Percentiles rank a stretch among this genome's conserved stretches.
These are phyloP conservation scores for Fraxinus nigra DNA, from an alignment of 305 asterid species.

Conservation along the genomic window DNA sequence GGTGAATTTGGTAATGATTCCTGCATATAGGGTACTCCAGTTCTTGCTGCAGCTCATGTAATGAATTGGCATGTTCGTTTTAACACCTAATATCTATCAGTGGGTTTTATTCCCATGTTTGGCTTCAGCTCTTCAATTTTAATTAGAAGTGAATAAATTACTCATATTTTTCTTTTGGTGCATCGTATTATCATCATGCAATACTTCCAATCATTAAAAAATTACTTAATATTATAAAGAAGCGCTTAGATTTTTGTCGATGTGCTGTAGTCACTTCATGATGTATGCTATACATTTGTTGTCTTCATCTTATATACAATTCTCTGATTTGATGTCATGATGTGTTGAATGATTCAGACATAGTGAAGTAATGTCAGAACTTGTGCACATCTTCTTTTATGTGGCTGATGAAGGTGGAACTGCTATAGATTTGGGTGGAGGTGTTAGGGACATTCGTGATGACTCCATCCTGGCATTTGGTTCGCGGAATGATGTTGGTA, in stretches of 20 bases:
- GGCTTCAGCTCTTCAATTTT: constrained; percentile 8
- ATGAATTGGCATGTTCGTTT: not conserved
- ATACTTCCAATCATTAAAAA: not conserved
- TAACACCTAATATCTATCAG: constrained; percentile 2
- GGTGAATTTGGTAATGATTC: constrained; percentile 10
- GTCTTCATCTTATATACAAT: not conserved
- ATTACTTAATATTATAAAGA: not conserved
- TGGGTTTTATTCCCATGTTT: not conserved
- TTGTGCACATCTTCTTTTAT: constrained; percentile 80
- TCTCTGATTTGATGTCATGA: constrained; percentile 22
- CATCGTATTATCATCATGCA: not conserved
- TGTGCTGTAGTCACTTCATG: constrained; percentile 20
- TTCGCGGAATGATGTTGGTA: constrained; percentile 67
- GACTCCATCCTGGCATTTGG: constrained; percentile 63
- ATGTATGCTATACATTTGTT: not conserved
- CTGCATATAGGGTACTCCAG: not conserved
- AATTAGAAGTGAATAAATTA: not conserved
- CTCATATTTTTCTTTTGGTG: not conserved
- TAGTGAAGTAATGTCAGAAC: constrained; percentile 49
- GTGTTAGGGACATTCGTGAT: constrained; percentile 39
- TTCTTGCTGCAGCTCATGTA: not conserved
- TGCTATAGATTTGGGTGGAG: constrained; percentile 59
- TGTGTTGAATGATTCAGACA: constrained; percentile 39
- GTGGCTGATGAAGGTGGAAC: constrained; percentile 85
- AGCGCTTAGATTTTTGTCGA: constrained; percentile 4